phyloP scores from a whole-genome alignment of 441 rosid genomes.

The Francoa sonchifolia region DNA sequence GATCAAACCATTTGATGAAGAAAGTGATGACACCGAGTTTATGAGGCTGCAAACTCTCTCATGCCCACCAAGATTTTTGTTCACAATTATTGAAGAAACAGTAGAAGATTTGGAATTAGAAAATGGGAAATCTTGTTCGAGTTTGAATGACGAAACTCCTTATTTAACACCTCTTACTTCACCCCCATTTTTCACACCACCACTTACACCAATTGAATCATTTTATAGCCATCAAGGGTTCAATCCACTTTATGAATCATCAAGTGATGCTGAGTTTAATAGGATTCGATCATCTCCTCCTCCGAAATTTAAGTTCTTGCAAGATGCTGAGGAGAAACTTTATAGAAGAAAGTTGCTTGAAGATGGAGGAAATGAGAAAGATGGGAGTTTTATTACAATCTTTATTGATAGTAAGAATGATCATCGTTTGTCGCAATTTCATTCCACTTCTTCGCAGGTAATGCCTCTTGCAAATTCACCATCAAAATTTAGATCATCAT shows the following conservation, averaged over 20 bases:
- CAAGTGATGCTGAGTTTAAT: constrained; percentile 60
- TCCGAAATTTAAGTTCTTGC: constrained; percentile 79
- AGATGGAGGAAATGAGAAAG: constrained; percentile 46
- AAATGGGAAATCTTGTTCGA: constrained; percentile 50
- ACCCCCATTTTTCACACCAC: constrained; percentile 80
- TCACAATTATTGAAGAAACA: constrained; percentile 82
- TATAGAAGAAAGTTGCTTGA: constrained; percentile 20
- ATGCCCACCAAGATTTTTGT: constrained; percentile 74
- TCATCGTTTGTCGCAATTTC: constrained; percentile 13
- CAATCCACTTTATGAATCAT: constrained; percentile 44
- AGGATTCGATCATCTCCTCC: constrained; percentile 63
- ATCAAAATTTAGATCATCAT: neutral
- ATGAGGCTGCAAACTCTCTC: constrained; percentile 39
- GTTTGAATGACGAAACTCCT: constrained; percentile 62
- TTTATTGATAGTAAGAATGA: constrained; percentile 33
- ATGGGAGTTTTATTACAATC: constrained; percentile 41
- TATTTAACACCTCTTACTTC: constrained; percentile 78
- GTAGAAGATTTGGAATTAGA: constrained; percentile 83
- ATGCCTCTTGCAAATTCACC: constrained; percentile 12
- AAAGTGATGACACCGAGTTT: too few species aligned
- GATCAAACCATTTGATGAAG: too few species aligned
- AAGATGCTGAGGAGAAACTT: constrained; percentile 84
- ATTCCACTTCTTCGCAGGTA: constrained; percentile 30
- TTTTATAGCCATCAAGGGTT: constrained; percentile 20
- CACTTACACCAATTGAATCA: constrained; percentile 48